A percentile compares a stretch with the other conserved stretches of the same genome.
Evolutionary conservation across 2,329 filamentous ascomycete species (phyloP).

Genomic region (Scedosporium minutisporum): DNA sequence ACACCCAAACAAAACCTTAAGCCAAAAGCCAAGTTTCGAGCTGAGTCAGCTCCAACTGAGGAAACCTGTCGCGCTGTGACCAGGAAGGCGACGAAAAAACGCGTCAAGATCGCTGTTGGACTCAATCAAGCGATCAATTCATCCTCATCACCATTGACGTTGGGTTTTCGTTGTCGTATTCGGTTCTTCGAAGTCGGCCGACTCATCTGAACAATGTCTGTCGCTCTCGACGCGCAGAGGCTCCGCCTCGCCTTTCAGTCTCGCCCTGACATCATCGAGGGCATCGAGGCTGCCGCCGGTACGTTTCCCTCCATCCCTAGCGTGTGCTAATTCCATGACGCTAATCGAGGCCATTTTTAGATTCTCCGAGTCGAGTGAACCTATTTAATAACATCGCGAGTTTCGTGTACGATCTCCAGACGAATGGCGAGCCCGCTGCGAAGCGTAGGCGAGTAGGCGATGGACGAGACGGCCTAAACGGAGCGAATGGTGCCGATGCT

Average conservation of each 20-base stretch:
- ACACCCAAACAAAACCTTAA: neutral
- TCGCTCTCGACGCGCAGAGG: constrained; percentile 37
- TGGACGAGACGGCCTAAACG: constrained; percentile 15
- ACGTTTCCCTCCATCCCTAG: constrained; percentile 11
- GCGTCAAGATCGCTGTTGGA: neutral
- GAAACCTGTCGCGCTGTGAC: neutral
- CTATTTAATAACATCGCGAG: constrained; percentile 48
- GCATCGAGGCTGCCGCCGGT: constrained; percentile 46
- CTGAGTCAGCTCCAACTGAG: neutral
- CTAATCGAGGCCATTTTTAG: constrained; percentile 19
- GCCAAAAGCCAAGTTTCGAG: neutral
- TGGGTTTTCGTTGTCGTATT: neutral
- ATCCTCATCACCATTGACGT: neutral
- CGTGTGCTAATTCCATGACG: neutral
- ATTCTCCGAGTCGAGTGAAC: constrained; percentile 37
- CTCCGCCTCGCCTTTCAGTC: constrained; percentile 43
- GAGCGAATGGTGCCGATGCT: constrained; percentile 23
- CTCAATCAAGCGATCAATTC: neutral
- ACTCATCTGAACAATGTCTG: constrained; percentile 24
- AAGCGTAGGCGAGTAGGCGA: constrained; percentile 45
- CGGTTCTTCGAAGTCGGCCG: neutral
- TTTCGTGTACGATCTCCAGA: constrained; percentile 36
- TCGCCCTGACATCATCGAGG: constrained; percentile 45
- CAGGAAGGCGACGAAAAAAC: neutral
- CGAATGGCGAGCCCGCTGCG: constrained; percentile 33